Evolutionary conservation across 805 yeast species (phyloP), one percentile per base, ranked within the genome.

Genomic region (Zygosaccharomyces gambellarensis): DNA sequence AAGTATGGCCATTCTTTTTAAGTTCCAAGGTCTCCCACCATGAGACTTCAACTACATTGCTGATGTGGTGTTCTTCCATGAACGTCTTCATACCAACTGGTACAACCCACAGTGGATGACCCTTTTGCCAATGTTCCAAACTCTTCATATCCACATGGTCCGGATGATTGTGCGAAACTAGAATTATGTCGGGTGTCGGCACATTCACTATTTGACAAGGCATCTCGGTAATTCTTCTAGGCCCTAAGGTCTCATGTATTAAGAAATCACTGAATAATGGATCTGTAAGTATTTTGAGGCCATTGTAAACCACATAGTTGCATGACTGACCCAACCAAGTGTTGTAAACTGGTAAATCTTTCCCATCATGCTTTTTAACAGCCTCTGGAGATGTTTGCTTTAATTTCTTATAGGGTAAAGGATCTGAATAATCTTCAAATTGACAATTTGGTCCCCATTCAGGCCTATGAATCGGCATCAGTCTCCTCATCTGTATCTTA

Each of bases 281-380:
- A 65, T 92, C 98, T 2, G 97, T 86, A 34, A 92, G 65, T 50
- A 92, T 74, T 51, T 83, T 85, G n/a, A 87, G 68, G 1, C 85
- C 83, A 4, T 85, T 76, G 2, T 89, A 65, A 59, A 87, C 89
- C 3, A 90, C 71, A 46, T 80, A 76, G 2, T 90, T 78, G 66
- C 97, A 90, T 49, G 94, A 85, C 64, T 92, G 98, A 3, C 98
- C 98, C 38, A 92, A 67, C 98, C 98, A 92, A 0, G 97, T 89
- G 60, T 85, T 64, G 14, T 59, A 52, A 1, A 61, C 47, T 14
- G 61, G 56, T 5, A 48, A 44, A 29, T 43, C 51, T 5, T 39
- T 46, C 4, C 31, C 47, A 10, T 43, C 28, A 17, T 46, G 21
- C 39, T 51, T 36, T 36, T 48, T 31, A 8, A 51, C 54, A n/a